Percentiles rank a stretch among this genome's conserved stretches.
These are phyloP conservation scores for Mallotus japonicus DNA, from an alignment of 441 rosid species.

Conservation along the genomic window DNA sequence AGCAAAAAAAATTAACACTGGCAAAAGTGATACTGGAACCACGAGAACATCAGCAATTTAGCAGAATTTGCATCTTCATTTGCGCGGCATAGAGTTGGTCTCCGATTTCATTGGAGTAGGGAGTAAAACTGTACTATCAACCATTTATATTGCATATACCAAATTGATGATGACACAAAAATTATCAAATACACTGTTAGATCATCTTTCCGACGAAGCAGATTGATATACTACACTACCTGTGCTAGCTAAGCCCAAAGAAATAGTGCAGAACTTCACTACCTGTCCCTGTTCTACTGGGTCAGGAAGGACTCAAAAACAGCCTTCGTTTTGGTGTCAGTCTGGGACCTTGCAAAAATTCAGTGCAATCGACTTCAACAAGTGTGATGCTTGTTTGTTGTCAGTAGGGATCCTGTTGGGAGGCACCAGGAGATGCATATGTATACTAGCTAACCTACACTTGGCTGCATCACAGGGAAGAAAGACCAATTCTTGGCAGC, in stretches of 20 bases:
- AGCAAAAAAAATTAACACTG: too few species aligned
- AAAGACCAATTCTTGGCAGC: constrained; percentile 64
- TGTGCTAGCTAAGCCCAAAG: constrained; percentile 13
- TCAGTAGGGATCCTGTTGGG: constrained; percentile 20
- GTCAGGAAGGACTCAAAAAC: constrained; percentile 43
- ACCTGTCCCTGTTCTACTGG: constrained; percentile 24
- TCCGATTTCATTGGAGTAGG: constrained; percentile 9
- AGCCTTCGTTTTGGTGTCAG: constrained; percentile 34
- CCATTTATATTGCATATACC: constrained; percentile 27
- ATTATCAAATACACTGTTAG: constrained; percentile 17
- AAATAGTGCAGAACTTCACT: not conserved
- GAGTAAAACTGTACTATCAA: constrained; percentile 9
- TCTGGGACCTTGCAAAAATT: constrained; percentile 16
- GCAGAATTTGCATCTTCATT: not conserved
- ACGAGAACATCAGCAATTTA: not conserved
- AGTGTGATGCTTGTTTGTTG: constrained; percentile 21
- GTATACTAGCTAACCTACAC: constrained; percentile 37
- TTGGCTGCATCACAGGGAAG: constrained; percentile 74
- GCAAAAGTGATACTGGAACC: not conserved
- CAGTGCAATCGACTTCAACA: constrained; percentile 16
- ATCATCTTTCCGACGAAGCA: constrained; percentile 22
- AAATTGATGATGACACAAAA: constrained; percentile 11
- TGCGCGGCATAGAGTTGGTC: not conserved
- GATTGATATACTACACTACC: constrained; percentile 19
- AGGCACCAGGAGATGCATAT: constrained; percentile 3